Base-by-base conservation (phyloP, 352 stramenopile species). In the Thraustochytrium striatum region DNA sequence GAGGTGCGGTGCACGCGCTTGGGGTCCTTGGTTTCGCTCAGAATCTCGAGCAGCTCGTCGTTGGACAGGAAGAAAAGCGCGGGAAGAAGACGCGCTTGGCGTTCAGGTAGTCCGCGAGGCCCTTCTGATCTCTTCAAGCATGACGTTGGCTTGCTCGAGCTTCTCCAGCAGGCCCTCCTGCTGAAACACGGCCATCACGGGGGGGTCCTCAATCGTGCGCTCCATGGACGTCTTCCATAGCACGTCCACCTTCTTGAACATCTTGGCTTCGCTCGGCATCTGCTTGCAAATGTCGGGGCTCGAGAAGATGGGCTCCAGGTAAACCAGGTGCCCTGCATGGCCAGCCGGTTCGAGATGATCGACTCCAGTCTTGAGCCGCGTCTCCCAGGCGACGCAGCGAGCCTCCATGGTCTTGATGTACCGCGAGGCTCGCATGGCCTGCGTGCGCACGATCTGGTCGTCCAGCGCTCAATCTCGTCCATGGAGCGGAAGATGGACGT, bases 271-370 rank as follows among this genome's bases (percentile, higher is more conserved):
- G 0, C 88, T 96, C 2, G 94, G 93, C 90, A 98, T 95, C 85
- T 98, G 94, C n/a, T 93, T 86, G 90, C 97, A 96, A 57, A 98
- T 98, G 75, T 98, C 94, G 55, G 97, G 91, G 0, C 88, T 95
- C 70, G 88, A 93, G 82, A 98, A 98, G 59, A 98, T 98, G 5
- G 94, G 92, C 84, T 98, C 93, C 3, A 98, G 87, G 79, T 97
- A 98, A 30, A 98, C 94, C 94, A 98, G 69, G 92, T 97, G 33
- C 91, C 86, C 84, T 98, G 94, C 69, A 91, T 96, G 7, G 80
- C 88, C 84, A 97, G 94, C 90, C 92, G 96, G 79, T 97, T 93
- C 79, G 97, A 94, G 11, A 98, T 82, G n/a, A 97, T 82, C 43
- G 94, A 87, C 72, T 95, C 91, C 9, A 90, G 84, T 91, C 80